Base-by-base conservation (phyloP, 371 early-diverging fungal genomes). In the Umbelopsis sp. region DNA sequence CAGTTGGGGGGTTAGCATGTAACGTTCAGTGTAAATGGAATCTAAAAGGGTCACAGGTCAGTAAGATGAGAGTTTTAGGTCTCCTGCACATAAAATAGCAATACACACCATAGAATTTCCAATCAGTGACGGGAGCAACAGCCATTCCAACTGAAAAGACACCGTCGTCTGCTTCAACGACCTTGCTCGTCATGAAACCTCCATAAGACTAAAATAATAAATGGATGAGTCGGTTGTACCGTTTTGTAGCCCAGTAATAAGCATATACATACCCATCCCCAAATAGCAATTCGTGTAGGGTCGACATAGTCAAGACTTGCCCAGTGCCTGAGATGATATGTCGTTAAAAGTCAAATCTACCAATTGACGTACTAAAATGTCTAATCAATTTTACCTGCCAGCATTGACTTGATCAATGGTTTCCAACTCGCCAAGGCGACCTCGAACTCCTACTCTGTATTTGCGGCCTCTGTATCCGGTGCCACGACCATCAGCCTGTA, bases 41-140 rank as follows among this genome's bases (percentile, higher is more conserved):
- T 99, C 96, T 84, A 38, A 29, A 53, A 20, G 69, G n/a, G 7
- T 25, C 5, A 14, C 24, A 14, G 37, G 44, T 45, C 20, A 68
- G 63, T 32, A 24, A 41, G 48, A 37, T 44, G n/a, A 70, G 0
- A 62, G 20, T 10, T 57, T 4, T 32, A 41, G 41, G 12, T 2
- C 12, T 7, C 41, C 63, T 50, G 9, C 9, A 65, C 5, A 65
- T 10, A 44, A 18, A 2, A 16, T 18, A 38, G 37, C 22, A 10
- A 48, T 78, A 10, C 50, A 68, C 75, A 87, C 89, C 91, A 76
- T 92, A 91, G 51, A 74, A 90, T 50, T 83, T 82, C 97, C 97
- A 99, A 74, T 95, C 93, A 2, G 97, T 96, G 5, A 99, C 99
- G 1, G 99, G 99, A 4, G 99, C 98, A 0, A 99, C 98, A 1